Base-by-base conservation (phyloP, 352 stramenopile species). In the Pythium guiyangense region DNA sequence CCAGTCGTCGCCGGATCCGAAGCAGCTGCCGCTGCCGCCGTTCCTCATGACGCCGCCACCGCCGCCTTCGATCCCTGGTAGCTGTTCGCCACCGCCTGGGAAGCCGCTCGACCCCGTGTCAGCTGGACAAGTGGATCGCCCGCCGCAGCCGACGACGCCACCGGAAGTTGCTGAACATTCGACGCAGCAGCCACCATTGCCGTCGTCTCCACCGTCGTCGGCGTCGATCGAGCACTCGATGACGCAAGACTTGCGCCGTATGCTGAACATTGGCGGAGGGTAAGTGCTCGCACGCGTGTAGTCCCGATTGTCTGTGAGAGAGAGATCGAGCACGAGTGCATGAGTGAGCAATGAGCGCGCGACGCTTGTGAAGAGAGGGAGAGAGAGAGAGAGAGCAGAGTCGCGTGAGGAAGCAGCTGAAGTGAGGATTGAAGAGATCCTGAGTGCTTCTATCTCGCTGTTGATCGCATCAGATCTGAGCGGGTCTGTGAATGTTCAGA, bases 181-280 rank as follows among this genome's bases (percentile, higher is more conserved):
- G 10, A 47, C 6, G 18, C 18, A 47, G 9, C 18, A 47, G 3
- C 9, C 42, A 18, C n/a, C n/a, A n/a, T n/a, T n/a, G n/a, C n/a
- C n/a, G n/a, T 18, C 42, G n/a, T 25, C 11, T 20, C 14, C 22
- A 15, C 29, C 34, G 4, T 11, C 37, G 25, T 39, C 40, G 44
- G 20, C n/a, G 66, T 79, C 78, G 25, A 63, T 82, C 22, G 83
- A 92, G 64, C 59, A 82, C 43, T 86, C 77, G 25, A 90, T 92
- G 83, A 92, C 83, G 58, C 74, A 88, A 52, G 80, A 90, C 44
- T 64, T 92, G 55, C 70, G 79, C 47, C 74, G 78, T 40, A 84
- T 92, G 83, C 73, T 92, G 46, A 92, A 90, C 70, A 92, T 90
- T 52, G 77, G 77, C 29, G 69, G 72, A 26, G 72, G 60, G 15